Conservation (phyloP, 306 rosid genomes). For the Prunus davidiana region DNA sequence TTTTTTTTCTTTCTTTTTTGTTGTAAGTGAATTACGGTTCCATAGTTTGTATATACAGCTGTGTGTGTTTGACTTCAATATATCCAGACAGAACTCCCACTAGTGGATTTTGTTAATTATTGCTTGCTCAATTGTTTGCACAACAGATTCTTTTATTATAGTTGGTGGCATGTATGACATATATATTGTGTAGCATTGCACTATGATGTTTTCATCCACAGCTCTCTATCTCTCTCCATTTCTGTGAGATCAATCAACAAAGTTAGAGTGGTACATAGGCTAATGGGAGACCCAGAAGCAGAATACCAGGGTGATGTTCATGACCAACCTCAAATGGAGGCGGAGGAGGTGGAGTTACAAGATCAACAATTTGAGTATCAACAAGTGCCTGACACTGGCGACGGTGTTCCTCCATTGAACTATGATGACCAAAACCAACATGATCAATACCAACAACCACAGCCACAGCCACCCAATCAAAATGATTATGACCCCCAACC, state of each 20-base stretch:
- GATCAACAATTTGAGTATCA: background rate
- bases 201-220: background rate
- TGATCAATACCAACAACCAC: background rate
- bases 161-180: background rate
- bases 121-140: background rate
- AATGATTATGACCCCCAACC: background rate
- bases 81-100: background rate
- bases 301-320: background rate
- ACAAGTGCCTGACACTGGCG: background rate
- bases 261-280: background rate
- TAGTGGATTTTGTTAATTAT: background rate
- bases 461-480: constrained; percentile 1
- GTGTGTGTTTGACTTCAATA: background rate
- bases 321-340: background rate
- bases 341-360: background rate
- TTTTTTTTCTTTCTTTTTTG: background rate
- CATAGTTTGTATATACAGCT: background rate
- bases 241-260: background rate
- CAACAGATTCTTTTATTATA: background rate
- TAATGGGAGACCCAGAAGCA: background rate
- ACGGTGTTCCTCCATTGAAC: too few relatives aligned
- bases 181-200: background rate
- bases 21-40: background rate
- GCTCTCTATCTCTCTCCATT: constrained; percentile 4
- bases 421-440: background rate